Evolutionary conservation across 441 rosid genomes (phyloP).

Genomic region (Adansonia rubrostipa): DNA sequence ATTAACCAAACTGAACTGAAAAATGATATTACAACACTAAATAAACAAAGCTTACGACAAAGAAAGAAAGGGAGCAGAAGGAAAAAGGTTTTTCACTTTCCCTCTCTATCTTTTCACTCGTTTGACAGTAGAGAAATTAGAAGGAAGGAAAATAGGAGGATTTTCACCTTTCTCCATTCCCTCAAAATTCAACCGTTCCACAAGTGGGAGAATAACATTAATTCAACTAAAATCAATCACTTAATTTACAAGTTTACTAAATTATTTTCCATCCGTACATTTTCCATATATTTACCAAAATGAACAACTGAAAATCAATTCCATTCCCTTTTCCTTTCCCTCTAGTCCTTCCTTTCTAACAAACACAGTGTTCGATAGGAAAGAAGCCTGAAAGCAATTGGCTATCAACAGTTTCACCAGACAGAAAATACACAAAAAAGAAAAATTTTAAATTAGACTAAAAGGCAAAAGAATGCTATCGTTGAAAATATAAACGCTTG

Average conservation of each 20-base stretch:
- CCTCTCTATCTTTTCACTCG: neutral
- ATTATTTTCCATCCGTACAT: neutral
- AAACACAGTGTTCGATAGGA: neutral
- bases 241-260: neutral
- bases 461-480: neutral
- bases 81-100: neutral
- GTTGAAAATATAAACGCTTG: neutral
- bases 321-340: neutral
- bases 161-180: neutral
- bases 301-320: neutral
- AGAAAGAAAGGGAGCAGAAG: neutral
- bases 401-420: neutral
- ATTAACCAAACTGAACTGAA: neutral
- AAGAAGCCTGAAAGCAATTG: neutral
- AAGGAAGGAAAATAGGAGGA: neutral
- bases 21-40: neutral
- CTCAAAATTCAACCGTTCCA: neutral
- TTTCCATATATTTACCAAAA: slow-evolving; percentile 7
- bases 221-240: neutral
- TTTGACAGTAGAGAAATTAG: neutral
- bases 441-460: neutral
- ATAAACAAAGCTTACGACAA: neutral
- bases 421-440: neutral
- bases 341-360: neutral
- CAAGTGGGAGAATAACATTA: neutral